Evolutionary conservation across 225 moss, liverwort and hornwort species (phyloP).

Genomic region (Sphagnum contortum): DNA sequence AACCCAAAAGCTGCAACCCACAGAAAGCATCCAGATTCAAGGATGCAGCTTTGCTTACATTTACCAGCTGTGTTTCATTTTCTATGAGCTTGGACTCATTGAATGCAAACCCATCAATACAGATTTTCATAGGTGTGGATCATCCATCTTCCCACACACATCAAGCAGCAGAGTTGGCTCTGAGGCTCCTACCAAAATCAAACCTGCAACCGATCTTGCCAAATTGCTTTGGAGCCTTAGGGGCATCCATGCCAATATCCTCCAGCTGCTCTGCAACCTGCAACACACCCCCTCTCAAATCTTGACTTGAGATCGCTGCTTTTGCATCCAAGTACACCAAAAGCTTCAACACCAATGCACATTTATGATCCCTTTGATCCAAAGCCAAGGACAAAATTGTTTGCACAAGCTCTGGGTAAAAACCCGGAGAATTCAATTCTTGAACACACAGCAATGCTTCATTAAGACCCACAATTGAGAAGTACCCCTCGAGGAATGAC

Average conservation of each 20-base stretch:
- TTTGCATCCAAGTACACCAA: conserved; percentile 36
- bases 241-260: conserved; percentile 52
- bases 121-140: background rate
- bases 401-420: conserved; percentile 46
- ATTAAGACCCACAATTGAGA: conserved; percentile 39
- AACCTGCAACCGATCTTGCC: conserved; percentile 37
- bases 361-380: conserved; percentile 47
- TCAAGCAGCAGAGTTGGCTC: conserved; percentile 32
- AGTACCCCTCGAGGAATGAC: conserved; percentile 47
- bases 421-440: conserved; percentile 33
- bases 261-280: conserved; percentile 41
- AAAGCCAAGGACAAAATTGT: conserved; percentile 27
- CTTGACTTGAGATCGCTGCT: conserved; percentile 32
- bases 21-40: too few relatives aligned
- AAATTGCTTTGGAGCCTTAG: conserved; percentile 45
- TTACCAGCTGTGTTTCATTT: too few relatives aligned
- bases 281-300: conserved; percentile 38
- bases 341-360: conserved; percentile 45
- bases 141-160: conserved; percentile 34
- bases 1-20: too few relatives aligned
- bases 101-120: too few relatives aligned
- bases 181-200: conserved; percentile 26
- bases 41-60: too few relatives aligned
- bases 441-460: conserved; percentile 54
- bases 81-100: too few relatives aligned